Base-by-base conservation (phyloP, 1,139 yeast genomes). In the Blastobotrys indianensis region DNA sequence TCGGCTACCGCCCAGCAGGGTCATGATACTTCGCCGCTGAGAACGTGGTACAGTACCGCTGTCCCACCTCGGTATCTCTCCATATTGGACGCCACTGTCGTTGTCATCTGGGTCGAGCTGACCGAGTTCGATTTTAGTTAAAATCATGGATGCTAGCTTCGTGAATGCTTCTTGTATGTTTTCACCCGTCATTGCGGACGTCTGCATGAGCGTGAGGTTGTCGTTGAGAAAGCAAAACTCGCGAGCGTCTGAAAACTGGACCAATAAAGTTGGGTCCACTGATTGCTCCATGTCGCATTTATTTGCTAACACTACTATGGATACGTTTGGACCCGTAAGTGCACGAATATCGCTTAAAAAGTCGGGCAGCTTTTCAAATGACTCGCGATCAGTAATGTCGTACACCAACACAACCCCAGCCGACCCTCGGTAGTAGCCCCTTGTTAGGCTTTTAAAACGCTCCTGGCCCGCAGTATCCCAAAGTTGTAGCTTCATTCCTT, bases 381-480 rank as follows among this genome's bases (percentile, higher is more conserved):
- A 62, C 61, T 73, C 56, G 58, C 74, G 74, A 57, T 73, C 77
- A 36, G 86, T 76, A 48, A 82, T 73, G 60, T 85, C 94, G 63
- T 81, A 85, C 44, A 85, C 84, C 36, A 84, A 73, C 37, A 85
- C 76, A 1, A 88, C 92, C 23, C 86, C 94, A 45, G 85, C 86
- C n/a, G 85, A 77, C 54, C 85, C 92, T 45, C 94, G 68, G 49
- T 84, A 84, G 57, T 84, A 84, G 30, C 85, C 80, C 12, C 92
- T 82, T 43, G 86, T 82, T 48, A 82, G 69, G 2, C 88, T 82
- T 51, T 88, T 67, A 59, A 82, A 79, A 54, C 90, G 63, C 60
- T 83, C 94, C 64, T 83, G 90, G 8, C 92, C 92, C 0, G 92
- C 92, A 1, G 92, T 83, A 60, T 83, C 92, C 92, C 92, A 83